Percentiles rank a stretch among this genome's conserved stretches.
These are phyloP conservation scores for Saksenaea vasiformis DNA, from an alignment of 371 early-diverging fungal genomes.

Conservation along the genomic window DNA sequence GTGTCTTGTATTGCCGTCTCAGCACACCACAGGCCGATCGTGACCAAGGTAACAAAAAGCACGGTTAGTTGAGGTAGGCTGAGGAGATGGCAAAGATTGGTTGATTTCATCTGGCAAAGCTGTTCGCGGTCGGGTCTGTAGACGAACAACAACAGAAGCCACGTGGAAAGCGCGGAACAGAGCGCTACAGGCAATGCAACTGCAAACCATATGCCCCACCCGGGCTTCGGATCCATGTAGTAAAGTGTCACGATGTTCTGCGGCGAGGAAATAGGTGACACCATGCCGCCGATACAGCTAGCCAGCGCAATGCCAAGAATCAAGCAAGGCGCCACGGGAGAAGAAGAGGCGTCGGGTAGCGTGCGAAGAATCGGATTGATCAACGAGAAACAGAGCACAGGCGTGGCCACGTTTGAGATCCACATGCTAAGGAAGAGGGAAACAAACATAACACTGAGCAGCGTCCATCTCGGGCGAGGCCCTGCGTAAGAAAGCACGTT, in stretches of 20 bases:
- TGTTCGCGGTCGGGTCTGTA: slow-evolving; percentile 62
- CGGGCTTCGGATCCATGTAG: slow-evolving; percentile 81
- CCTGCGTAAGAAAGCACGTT: slow-evolving; percentile 74
- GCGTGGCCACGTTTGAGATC: slow-evolving; percentile 85
- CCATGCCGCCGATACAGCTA: slow-evolving; percentile 94
- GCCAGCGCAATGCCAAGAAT: slow-evolving; percentile 95
- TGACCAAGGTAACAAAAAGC: slow-evolving; percentile 53
- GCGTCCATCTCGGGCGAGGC: slow-evolving; percentile 66
- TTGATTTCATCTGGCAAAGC: slow-evolving; percentile 23
- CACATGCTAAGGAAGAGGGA: slow-evolving; percentile 78
- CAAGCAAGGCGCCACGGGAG: slow-evolving; percentile 59
- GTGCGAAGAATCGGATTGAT: slow-evolving; percentile 71
- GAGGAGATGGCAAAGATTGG: slow-evolving; percentile 28
- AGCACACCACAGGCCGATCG: slow-evolving; percentile 89
- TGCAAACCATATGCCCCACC: slow-evolving; percentile 85
- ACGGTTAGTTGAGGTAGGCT: slow-evolving; percentile 56
- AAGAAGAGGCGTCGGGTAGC: slow-evolving; percentile 56
- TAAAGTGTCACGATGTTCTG: slow-evolving; percentile 89
- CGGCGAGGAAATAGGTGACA: slow-evolving; percentile 93
- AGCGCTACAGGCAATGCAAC: slow-evolving; percentile 75
- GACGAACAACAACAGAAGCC: slow-evolving; percentile 72
- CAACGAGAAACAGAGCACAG: slow-evolving; percentile 78
- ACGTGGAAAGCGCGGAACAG: slow-evolving; percentile 71
- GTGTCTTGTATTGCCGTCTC: slow-evolving; percentile 65
- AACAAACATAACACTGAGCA: slow-evolving; percentile 79